Evolutionary conservation across 148 eudicot genomes (phyloP), one percentile per base, ranked within the genome.

Genomic region (Chenopodium formosanum): DNA sequence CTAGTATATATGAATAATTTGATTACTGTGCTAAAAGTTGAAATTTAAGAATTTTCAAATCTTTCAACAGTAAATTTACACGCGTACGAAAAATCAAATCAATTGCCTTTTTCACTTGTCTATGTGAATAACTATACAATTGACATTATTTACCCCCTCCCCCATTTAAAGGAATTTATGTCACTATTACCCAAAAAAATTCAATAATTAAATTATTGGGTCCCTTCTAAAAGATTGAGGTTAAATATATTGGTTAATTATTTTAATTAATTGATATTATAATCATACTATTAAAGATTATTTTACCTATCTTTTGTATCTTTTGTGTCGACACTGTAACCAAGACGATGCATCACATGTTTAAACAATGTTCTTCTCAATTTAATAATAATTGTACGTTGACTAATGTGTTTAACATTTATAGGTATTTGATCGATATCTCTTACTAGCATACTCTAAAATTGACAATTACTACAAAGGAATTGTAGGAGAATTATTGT

Each of bases 61-160:
- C 64, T 13, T 6, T 44, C 19, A 56, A 56, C 62, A 56, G 62
- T 56, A 2, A n/a, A 48, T 14, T 37, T 48, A 74, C 65, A 68
- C 56, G 46, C 64, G 50, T 70, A 69, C 60, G 62, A 69, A 13
- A 82, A 67, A 77, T 82, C 84, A 70, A 70, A 82, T 77, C 80
- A 70, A 40, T 53, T 76, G 70, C 27, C 60, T 69, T 52, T 76
- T 7, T 74, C 68, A 80, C 82, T 44, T 64, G 77, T 56, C 58
- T 50, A 58, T 34, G 23, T 3, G 32, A 46, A 48, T 7, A 48
- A 72, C 19, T 23, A 44, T 48, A 16, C 31, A 47, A 73, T 72
- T 46, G 75, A 72, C 53, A 72, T 50, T 74, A 74, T 74, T 27
- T 74, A 74, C 63, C 40, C 19, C 62, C 62, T 19, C 17, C 62